Evolutionary conservation across 2,329 filamentous ascomycete species (phyloP), one percentile per base, ranked within the genome.

Genomic region (Cephalotrichum gorgonifer): DNA sequence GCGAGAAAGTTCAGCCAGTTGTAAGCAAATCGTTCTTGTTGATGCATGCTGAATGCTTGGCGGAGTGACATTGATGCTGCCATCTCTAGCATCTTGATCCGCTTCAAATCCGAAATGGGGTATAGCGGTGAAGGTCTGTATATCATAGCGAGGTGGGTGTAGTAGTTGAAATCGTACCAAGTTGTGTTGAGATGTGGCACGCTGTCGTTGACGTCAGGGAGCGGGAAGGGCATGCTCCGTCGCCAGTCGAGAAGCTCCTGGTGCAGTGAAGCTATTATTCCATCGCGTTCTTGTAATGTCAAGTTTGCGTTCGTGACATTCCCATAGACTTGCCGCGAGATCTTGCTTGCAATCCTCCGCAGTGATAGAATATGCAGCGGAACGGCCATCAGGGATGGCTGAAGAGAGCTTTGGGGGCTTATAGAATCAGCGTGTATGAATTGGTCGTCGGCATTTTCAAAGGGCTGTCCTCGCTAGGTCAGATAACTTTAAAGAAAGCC

Each of bases 131-230:
- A 71, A 1, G 70, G 70, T 3, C 70, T 58, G 53, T 73, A 72
- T 4, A 73, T 56, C 57, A 70, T 65, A 12, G 64, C 64, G 1
- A 72, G 54, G 44, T 73, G 70, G 0, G 64, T 69, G 52, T 72
- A 72, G 54, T 69, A 73, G 54, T 73, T 73, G 42, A 71, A 64
- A 48, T 73, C 70, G 53, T 68, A 73, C 70, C 70, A 73, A 49
- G 57, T 64, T 7, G 61, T 69, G 38, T 56, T 66, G 3, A 72
- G 56, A 49, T 73, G 70, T 2, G 70, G 70, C 1, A 73, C 68
- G 8, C 59, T 58, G 5, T 58, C 59, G 53, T 64, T 57, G 22
- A 62, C 51, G 25, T 69, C 63, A 0, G 67, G 67, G 1, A 71
- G 55, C 1, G 68, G 68, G 45, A 71, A 71, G 1, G 68, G 68